These are phyloP conservation scores for Prunus yedoensis DNA, from an alignment of 331 rosid species.

Conservation along the genomic window DNA sequence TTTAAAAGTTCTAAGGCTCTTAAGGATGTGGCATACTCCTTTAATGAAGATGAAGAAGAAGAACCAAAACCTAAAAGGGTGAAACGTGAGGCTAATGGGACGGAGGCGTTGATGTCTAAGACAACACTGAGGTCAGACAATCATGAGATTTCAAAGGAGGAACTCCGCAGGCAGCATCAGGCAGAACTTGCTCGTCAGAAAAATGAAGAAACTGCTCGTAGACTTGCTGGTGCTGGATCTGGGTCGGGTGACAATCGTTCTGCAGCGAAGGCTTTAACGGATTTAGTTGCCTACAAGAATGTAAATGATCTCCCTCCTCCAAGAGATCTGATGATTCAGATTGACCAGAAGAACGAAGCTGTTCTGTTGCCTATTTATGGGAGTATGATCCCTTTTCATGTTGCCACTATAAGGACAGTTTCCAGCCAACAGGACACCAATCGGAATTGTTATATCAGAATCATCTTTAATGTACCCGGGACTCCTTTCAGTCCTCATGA, in stretches of 20 bases:
- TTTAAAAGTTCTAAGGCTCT: slow-evolving; percentile 39
- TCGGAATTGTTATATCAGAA: slow-evolving; percentile 42
- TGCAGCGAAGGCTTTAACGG: slow-evolving; percentile 33
- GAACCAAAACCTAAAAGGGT: slow-evolving; percentile 28
- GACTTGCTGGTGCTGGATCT: slow-evolving; percentile 46
- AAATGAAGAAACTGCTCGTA: slow-evolving; percentile 57
- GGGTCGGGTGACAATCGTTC: slow-evolving; percentile 44
- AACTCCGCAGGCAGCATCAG: slow-evolving; percentile 54
- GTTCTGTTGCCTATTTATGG: slow-evolving; percentile 52
- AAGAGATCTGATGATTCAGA: slow-evolving; percentile 49
- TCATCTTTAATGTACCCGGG: slow-evolving; percentile 49
- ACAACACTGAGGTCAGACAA: slow-evolving; percentile 51
- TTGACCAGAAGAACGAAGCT: slow-evolving; percentile 55
- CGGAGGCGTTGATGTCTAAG: slow-evolving; percentile 42
- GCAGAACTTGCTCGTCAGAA: slow-evolving; percentile 59
- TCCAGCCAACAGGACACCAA: slow-evolving; percentile 44
- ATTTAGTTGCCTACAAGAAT: slow-evolving; percentile 47
- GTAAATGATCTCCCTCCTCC: slow-evolving; percentile 45
- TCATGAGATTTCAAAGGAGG: slow-evolving; percentile 54
- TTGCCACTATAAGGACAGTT: slow-evolving; percentile 50
- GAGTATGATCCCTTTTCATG: slow-evolving; percentile 54
- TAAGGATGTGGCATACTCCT: slow-evolving; percentile 50
- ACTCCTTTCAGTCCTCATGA: slow-evolving; percentile 53
- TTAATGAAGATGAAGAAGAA: slow-evolving; percentile 48
- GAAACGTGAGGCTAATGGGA: slow-evolving; percentile 29